Evolutionary conservation across 2,329 filamentous ascomycete genomes (phyloP).

Genomic region (Endocalyx cinctus): DNA sequence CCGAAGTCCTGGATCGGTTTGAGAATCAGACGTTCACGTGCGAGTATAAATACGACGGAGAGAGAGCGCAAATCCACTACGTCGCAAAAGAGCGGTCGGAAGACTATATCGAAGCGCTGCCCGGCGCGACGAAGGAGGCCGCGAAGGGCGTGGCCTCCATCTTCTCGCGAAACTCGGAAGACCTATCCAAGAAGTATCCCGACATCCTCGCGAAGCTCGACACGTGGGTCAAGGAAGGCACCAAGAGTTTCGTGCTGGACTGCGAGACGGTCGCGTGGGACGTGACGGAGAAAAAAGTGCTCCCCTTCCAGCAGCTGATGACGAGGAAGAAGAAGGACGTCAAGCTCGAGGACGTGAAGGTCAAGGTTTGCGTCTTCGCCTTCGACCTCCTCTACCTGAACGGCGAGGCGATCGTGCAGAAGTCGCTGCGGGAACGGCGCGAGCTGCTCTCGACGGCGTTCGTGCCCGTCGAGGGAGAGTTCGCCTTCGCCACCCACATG

Average conservation of each 20-base stretch:
- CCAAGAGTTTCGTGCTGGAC: conserved; percentile 95
- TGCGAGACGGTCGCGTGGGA: conserved; percentile 99
- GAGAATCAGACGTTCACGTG: conserved; percentile 95
- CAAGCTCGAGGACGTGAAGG: conserved; percentile 88
- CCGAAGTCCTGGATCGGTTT: conserved; percentile 93
- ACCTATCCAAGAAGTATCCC: conserved; percentile 94
- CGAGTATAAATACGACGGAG: conserved; percentile 98
- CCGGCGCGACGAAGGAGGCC: conserved; percentile 59
- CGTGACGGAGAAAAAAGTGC: conserved; percentile 85
- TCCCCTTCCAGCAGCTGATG: conserved; percentile 98
- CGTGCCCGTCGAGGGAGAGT: conserved; percentile 77
- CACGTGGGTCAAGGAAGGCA: conserved; percentile 83
- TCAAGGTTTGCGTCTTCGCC: conserved; percentile 95
- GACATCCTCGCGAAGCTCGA: conserved; percentile 87
- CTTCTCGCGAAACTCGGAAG: conserved; percentile 96
- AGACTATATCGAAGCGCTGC: conserved; percentile 59
- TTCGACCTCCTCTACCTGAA: conserved; percentile 95
- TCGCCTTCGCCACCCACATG: conserved; percentile 82
- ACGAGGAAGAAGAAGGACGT: conserved; percentile 97
- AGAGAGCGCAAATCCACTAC: conserved; percentile 97
- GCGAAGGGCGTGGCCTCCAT: conserved; percentile 79
- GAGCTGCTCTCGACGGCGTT: conserved; percentile 72
- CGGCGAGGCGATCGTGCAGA: conserved; percentile 83
- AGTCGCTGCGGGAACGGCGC: conserved; percentile 77
- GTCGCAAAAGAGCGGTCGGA: conserved; percentile 75